These are phyloP conservation scores for Bothriochloa decipiens DNA, from an alignment of 176 grass and related monocot genomes.

Conservation along the genomic window DNA sequence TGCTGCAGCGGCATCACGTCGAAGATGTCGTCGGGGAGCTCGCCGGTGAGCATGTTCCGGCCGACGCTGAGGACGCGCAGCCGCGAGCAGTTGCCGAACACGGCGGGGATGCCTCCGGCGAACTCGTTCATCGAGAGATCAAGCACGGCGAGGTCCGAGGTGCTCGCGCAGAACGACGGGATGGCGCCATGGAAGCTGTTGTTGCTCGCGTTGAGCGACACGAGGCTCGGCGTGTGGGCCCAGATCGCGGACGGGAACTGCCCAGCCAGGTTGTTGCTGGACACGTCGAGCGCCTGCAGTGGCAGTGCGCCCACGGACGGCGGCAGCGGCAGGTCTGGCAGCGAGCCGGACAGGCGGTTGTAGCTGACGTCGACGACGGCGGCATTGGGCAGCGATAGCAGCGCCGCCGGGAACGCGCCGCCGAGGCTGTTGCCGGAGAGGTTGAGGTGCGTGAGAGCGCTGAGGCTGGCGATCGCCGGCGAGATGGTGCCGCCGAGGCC, in stretches of 20 bases:
- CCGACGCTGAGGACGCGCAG: slow-evolving; percentile 35
- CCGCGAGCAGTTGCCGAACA: slow-evolving; percentile 43
- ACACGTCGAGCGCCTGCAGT: slow-evolving; percentile 49
- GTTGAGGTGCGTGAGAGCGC: slow-evolving; percentile 46
- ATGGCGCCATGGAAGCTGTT: slow-evolving; percentile 49
- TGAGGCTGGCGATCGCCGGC: slow-evolving; percentile 44
- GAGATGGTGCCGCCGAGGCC: slow-evolving; percentile 53
- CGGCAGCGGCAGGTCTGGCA: slow-evolving; percentile 37
- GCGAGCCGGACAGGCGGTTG: slow-evolving; percentile 44
- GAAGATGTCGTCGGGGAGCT: slow-evolving; percentile 51
- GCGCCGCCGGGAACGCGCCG: slow-evolving; percentile 29
- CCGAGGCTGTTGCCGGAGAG: slow-evolving; percentile 54
- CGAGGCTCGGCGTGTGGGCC: slow-evolving; percentile 30
- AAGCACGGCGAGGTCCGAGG: slow-evolving; percentile 33
- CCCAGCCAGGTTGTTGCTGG: slow-evolving; percentile 47
- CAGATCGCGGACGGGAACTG: slow-evolving; percentile 47
- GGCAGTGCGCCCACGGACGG: too few species aligned
- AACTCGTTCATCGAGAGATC: slow-evolving; percentile 48
- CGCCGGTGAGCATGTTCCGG: slow-evolving; percentile 50
- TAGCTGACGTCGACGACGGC: slow-evolving; percentile 51
- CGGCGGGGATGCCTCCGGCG: neutral
- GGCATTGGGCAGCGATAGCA: slow-evolving; percentile 33
- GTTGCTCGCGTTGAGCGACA: slow-evolving; percentile 50
- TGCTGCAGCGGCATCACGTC: slow-evolving; percentile 45
- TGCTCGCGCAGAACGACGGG: slow-evolving; percentile 31